phyloP scores from a whole-genome alignment of 202 grass and related monocot species.

The Dendrocalamus latiflorus region DNA sequence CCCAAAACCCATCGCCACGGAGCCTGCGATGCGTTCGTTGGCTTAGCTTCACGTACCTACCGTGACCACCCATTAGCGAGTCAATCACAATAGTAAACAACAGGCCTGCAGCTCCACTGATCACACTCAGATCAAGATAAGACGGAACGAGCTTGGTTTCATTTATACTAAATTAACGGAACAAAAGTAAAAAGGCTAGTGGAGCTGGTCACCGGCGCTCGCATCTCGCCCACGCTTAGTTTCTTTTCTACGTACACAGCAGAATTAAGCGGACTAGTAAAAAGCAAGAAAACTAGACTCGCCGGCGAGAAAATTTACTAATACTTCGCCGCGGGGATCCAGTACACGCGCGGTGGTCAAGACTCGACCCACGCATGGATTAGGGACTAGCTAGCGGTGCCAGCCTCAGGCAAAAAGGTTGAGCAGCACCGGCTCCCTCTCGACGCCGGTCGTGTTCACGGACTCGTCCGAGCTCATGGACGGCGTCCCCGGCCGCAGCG shows the following conservation, averaged over 20 bases:
- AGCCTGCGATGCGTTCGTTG: background rate
- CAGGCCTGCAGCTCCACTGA: background rate
- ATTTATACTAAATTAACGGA: background rate
- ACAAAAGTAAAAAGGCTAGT: background rate
- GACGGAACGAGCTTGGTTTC: background rate
- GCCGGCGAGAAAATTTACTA: constrained; percentile 19
- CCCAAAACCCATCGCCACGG: no score
- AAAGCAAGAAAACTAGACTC: constrained; percentile 21
- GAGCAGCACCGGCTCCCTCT: constrained; percentile 50
- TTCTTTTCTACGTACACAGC: constrained; percentile 37
- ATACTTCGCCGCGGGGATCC: background rate
- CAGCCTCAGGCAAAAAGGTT: constrained; percentile 60
- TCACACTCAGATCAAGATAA: background rate
- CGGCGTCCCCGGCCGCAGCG: constrained; percentile 47
- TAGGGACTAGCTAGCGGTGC: background rate
- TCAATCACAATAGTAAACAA: background rate
- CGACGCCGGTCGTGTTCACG: constrained; percentile 35
- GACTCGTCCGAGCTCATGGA: constrained; percentile 64
- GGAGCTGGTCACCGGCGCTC: constrained; percentile 37
- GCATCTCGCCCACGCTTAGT: constrained; percentile 45
- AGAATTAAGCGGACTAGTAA: constrained; percentile 22
- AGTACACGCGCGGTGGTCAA: background rate
- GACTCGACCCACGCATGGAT: background rate
- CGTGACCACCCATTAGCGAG: background rate
- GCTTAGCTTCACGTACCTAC: background rate